Base-by-base conservation (phyloP, 2,329 filamentous ascomycete species). In the Cordyceps farinosa region DNA sequence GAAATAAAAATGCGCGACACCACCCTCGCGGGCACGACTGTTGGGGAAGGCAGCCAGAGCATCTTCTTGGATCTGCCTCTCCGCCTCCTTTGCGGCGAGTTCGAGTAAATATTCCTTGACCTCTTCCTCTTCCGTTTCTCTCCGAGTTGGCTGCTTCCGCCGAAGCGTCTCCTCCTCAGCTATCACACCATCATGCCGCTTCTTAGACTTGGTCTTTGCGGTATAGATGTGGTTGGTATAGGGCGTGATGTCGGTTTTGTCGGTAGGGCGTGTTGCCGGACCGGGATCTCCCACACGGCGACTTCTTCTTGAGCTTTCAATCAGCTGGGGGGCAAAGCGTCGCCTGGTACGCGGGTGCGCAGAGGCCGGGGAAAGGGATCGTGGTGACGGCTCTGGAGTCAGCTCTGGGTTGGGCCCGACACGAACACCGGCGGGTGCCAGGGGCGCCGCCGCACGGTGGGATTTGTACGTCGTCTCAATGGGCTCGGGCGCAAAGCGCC, bases 91-190 rank as follows among this genome's bases (percentile, higher is more conserved):
- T 57, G 90, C 90, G 50, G 92, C 91, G 63, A 96, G 80, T 63
- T 90, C 87, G 64, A 96, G 83, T 62, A 97, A 78, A 74, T 93
- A 93, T 44, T 88, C 87, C 58, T 89, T 87, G 68, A 90, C 89
- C 66, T 85, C 84, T 66, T 91, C 90, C 71, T 95, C 90, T 66
- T 90, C 89, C 63, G 84, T 85, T 82, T 92, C 81, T 79, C 90
- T 75, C 78, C 87, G 81, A 32, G 74, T 76, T 34, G 73, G 73
- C 58, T 79, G 78, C 55, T 71, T 71, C 22, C 70, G 73, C 55
- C 76, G 74, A 13, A 48, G 5, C 5, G 8, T 15, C 32, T 62
- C 60, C 11, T 55, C 60, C 32, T 69, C 64, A 4, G 66, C 65
- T 29, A 73, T 67, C 45, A 72, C 72, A 17, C 70, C 70, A 30